Base-by-base conservation (phyloP, 139 green algal genomes). In the Pycnococcus provasolii region DNA sequence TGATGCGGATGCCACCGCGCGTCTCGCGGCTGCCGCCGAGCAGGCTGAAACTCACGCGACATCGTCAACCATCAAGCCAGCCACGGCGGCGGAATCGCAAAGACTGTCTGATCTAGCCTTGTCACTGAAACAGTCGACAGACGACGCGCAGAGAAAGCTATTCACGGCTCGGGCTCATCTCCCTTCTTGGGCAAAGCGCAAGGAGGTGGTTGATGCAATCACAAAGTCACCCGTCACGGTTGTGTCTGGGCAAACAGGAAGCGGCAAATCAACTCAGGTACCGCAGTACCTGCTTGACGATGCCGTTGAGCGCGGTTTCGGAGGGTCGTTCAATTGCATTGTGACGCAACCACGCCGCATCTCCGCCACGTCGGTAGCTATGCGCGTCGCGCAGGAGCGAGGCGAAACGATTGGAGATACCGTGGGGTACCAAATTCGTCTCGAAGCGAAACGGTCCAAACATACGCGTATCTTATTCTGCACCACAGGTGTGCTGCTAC, bases 181-280 rank as follows among this genome's bases (percentile, higher is more conserved):
- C n/a, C 74, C 74, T 1, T 53, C 74, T 41, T 80, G 70, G 48
- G 15, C 63, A 15, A 76, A 65, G 42, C 26, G 53, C 6, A 47
- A 72, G 40, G 60, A 67, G 59, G 57, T 80, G 37, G 57, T 80
- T 9, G 53, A 68, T 52, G 60, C 70, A 8, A 42, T 80, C 8
- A 26, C 11, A 5, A 51, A 42, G 3, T 69, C 69, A 39, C 75
- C 77, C 58, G 74, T 80, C 1, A 43, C 80, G 3, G 59, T 88
- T 0, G 73, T 88, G 50, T 74, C 72, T 0, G 83, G 83, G 0
- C 82, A 89, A 59, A 91, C 85, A 0, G 85, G 85, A 0, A 88
- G 77, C 68, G 79, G 79, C 9, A 85, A 85, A 55, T 84, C 77
- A 8, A 83, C 64, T 41, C 82, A 76, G 51, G 52, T 84, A 1